A percentile compares a stretch with the other conserved stretches of the same genome.
These are phyloP conservation scores for Stentor roeselii DNA, from an alignment of 73 alveolate species.

Conservation along the genomic window DNA sequence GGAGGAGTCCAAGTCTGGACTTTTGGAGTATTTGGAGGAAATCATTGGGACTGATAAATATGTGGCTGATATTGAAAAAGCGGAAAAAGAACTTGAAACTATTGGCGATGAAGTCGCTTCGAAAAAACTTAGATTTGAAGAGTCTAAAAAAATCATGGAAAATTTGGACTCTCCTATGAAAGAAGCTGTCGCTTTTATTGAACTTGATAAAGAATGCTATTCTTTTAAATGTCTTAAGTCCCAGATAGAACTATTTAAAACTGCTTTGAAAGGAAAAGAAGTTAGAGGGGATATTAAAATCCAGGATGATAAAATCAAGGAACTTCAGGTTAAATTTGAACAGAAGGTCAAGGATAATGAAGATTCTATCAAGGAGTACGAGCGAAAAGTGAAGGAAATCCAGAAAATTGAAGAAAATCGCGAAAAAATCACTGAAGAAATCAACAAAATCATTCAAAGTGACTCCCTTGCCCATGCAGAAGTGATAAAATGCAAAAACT, in stretches of 20 bases:
- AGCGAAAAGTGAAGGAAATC: neutral
- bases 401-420: neutral
- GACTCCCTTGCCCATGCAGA: slow-evolving; percentile 32
- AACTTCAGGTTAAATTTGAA: slow-evolving; percentile 49
- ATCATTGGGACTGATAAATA: slow-evolving; percentile 77
- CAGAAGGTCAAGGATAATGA: slow-evolving; percentile 63
- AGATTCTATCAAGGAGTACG: slow-evolving; percentile 49
- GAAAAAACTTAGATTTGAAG: slow-evolving; percentile 48
- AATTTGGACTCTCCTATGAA: slow-evolving; percentile 68
- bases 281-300: slow-evolving; percentile 46
- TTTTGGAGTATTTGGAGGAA: slow-evolving; percentile 76
- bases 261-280: slow-evolving; percentile 54
- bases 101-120: slow-evolving; percentile 53
- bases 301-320: slow-evolving; percentile 43
- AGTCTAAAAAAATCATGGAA: slow-evolving; percentile 50
- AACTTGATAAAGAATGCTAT: slow-evolving; percentile 42
- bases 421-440: slow-evolving; percentile 37
- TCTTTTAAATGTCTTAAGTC: slow-evolving; percentile 56
- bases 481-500: slow-evolving; percentile 33
- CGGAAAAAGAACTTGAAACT: slow-evolving; percentile 64
- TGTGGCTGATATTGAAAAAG: slow-evolving; percentile 58
- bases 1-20: slow-evolving; percentile 74
- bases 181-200: slow-evolving; percentile 46
- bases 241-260: slow-evolving; percentile 50
- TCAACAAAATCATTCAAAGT: slow-evolving; percentile 32